These are phyloP conservation scores for Neurospora sp. DNA, from an alignment of 495 filamentous ascomycete species.

Conservation along the genomic window DNA sequence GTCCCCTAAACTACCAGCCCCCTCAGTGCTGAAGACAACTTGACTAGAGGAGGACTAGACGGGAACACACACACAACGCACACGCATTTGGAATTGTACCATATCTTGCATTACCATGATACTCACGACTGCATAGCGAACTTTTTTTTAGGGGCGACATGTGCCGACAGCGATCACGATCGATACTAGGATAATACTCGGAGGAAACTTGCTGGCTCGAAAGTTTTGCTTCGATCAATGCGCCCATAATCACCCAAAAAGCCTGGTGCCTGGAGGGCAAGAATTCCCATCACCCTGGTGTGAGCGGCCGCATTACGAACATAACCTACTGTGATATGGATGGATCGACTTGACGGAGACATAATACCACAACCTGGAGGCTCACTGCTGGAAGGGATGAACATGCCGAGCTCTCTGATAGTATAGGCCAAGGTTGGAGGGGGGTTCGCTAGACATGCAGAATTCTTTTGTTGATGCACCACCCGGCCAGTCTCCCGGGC, in stretches of 20 bases:
- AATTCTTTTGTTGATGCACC: neutral
- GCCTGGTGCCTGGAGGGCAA: neutral
- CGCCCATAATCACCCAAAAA: neutral
- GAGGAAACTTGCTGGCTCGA: neutral
- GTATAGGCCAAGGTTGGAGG: neutral
- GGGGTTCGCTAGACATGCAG: neutral
- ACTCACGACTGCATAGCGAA: conserved; percentile 33
- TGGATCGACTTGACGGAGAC: neutral
- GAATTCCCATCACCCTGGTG: neutral
- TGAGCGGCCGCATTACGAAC: neutral
- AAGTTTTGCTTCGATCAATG: neutral
- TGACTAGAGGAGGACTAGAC: neutral
- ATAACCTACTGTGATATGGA: neutral
- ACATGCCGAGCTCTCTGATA: neutral
- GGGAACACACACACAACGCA: neutral
- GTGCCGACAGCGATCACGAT: neutral
- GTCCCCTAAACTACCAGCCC: conserved; percentile 78
- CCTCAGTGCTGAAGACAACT: conserved; percentile 35
- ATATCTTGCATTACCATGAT: conserved; percentile 19
- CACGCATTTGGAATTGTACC: conserved; percentile 6
- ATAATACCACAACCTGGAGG: neutral
- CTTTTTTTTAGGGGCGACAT: neutral
- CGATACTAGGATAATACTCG: neutral
- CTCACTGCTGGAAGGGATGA: neutral
- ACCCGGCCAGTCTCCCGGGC: neutral